A percentile compares a stretch with the other conserved stretches of the same genome.
Conservation (phyloP, 441 rosid species). For the Manihot esculenta region DNA sequence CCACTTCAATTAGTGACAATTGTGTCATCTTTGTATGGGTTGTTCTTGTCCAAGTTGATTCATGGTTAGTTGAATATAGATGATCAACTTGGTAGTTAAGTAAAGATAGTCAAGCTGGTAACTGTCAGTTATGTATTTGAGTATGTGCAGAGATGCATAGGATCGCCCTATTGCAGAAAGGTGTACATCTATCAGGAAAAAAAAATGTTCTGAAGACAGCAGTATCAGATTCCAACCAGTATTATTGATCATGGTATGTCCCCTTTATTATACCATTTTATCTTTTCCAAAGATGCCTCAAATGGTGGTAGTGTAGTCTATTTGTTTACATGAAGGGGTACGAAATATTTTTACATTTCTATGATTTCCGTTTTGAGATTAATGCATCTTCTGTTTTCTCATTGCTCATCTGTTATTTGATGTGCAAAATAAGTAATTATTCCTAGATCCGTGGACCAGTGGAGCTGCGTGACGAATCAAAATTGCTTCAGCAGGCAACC, state of each 20-base stretch:
- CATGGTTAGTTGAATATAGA: constrained; percentile 2
- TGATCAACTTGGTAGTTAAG: constrained; percentile 3
- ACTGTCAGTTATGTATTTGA: not conserved
- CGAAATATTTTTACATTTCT: not conserved
- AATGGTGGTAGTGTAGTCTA: constrained; percentile 17
- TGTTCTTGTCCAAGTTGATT: constrained; percentile 10
- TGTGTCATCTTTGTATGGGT: constrained; percentile 1
- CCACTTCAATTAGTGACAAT: not conserved
- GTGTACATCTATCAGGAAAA: not conserved
- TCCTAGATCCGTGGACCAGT: constrained; percentile 30
- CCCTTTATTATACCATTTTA: constrained; percentile 23
- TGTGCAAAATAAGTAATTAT: constrained; percentile 10
- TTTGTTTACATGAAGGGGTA: constrained; percentile 19
- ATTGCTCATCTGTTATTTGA: not conserved
- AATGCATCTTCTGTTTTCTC: constrained; percentile 13
- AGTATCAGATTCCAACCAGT: constrained; percentile 30
- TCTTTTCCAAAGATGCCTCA: constrained; percentile 28
- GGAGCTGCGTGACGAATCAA: constrained; percentile 31
- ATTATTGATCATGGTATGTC: constrained; percentile 11
- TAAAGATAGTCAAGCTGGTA: not conserved
- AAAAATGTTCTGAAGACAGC: constrained; percentile 2
- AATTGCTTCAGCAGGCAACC: constrained; percentile 17
- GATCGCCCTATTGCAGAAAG: not conserved
- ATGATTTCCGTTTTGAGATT: constrained; percentile 3
- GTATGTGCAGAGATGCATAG: constrained; percentile 5